phyloP scores from a whole-genome alignment of 805 yeast genomes.

The Yamadazyma laniorum region DNA sequence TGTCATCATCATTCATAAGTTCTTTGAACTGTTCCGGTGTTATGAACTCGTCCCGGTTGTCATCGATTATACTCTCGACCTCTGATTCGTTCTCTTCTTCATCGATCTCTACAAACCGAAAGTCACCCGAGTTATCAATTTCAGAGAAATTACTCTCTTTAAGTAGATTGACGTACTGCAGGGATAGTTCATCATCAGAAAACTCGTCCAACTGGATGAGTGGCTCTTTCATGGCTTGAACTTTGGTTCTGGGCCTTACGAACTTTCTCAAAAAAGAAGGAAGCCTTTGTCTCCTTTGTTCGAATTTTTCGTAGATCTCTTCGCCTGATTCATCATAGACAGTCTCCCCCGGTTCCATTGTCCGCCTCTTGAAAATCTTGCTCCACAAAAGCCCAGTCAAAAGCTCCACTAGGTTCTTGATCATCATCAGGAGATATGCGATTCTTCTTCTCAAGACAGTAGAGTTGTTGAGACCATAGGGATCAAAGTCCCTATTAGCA shows the following conservation, averaged over 20 bases:
- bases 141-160: conserved; percentile 32
- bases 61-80: conserved; percentile 12
- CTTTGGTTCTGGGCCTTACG: conserved; percentile 22
- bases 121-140: conserved; percentile 35
- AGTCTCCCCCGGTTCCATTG: neutral
- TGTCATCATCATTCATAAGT: conserved; percentile 15
- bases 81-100: conserved; percentile 17
- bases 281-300: conserved; percentile 17
- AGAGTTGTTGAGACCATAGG: conserved; percentile 1
- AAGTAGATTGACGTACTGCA: conserved; percentile 25
- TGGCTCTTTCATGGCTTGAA: neutral
- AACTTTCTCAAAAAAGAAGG: conserved; percentile 29
- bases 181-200: conserved; percentile 18
- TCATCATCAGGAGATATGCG: conserved; percentile 20
- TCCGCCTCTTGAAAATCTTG: conserved; percentile 9
- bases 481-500: conserved; percentile 1
- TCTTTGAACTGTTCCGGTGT: conserved; percentile 26
- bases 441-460: conserved; percentile 23
- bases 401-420: conserved; percentile 21
- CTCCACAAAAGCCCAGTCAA: conserved; percentile 18
- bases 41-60: conserved; percentile 19
- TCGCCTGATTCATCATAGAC: conserved; percentile 8
- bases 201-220: conserved; percentile 17
- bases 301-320: conserved; percentile 19
- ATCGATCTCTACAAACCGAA: conserved; percentile 17